A percentile compares a stretch with the other conserved stretches of the same genome.
phyloP scores from a whole-genome alignment of 257 asterid species.

The Capsicum chinense region DNA sequence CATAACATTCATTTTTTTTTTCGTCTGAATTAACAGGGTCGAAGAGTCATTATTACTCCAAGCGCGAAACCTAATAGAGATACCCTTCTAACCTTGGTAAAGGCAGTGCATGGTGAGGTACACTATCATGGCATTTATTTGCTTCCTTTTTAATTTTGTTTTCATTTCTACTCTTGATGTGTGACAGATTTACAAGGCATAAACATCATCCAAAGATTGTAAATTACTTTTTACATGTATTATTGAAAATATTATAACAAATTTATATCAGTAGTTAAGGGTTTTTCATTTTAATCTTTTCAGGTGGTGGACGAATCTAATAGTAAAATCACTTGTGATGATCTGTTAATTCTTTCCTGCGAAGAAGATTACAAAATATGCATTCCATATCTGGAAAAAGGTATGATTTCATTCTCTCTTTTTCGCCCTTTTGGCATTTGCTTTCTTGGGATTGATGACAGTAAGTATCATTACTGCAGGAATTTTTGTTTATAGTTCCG shows the following conservation, averaged over 20 bases:
- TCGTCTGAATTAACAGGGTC: conserved; percentile 52
- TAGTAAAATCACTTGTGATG: conserved; percentile 42
- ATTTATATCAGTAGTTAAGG: not conserved
- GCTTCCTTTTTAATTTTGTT: not conserved
- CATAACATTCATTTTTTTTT: conserved; percentile 23
- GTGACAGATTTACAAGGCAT: not conserved
- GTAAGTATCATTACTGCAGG: conserved; percentile 53
- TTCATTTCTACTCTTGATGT: not conserved
- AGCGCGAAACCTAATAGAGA: conserved; percentile 63
- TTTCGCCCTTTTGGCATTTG: conserved; percentile 6
- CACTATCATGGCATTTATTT: conserved; percentile 14
- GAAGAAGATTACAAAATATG: conserved; percentile 63
- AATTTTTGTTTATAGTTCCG: conserved; percentile 62
- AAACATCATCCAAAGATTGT: conserved; percentile 1
- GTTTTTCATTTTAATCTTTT: conserved; percentile 29
- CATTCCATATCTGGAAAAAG: conserved; percentile 61
- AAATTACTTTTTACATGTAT: not conserved
- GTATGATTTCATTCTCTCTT: conserved; percentile 40
- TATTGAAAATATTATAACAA: not conserved
- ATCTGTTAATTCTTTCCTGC: conserved; percentile 59
- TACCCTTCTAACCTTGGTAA: conserved; percentile 59
- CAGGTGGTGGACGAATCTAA: conserved; percentile 54
- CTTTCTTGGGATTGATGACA: conserved; percentile 33
- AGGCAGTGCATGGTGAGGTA: conserved; percentile 78
- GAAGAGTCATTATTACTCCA: conserved; percentile 62